A percentile compares a stretch with the other conserved stretches of the same genome.
phyloP scores from a whole-genome alignment of 2,329 filamentous ascomycete species.

The Monosporascus sp. region DNA sequence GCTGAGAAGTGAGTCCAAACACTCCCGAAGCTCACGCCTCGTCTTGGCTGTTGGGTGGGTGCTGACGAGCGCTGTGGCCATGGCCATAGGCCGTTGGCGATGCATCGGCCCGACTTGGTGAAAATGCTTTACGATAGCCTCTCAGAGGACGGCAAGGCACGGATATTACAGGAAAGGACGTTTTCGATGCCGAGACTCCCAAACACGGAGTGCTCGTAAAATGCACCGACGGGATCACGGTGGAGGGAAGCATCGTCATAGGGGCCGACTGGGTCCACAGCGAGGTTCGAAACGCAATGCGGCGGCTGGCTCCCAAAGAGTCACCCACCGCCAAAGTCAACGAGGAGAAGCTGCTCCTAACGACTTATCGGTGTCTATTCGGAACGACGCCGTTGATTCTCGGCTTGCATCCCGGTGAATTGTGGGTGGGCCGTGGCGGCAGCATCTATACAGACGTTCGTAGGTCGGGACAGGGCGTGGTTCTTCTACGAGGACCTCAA shows the following conservation, averaged over 20 bases:
- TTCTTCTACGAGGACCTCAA: conserved; percentile 12
- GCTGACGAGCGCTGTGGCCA: conserved; percentile 1
- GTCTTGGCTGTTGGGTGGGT: no score
- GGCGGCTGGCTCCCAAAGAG: conserved; percentile 4
- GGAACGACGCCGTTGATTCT: conserved; percentile 5
- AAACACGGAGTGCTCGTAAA: conserved; percentile 7
- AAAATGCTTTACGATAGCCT: conserved; percentile 8
- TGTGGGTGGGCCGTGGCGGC: not conserved
- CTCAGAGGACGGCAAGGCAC: conserved; percentile 3
- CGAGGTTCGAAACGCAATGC: conserved; percentile 7
- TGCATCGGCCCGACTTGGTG: conserved; percentile 9
- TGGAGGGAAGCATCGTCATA: conserved; percentile 12
- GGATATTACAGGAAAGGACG: conserved; percentile 10
- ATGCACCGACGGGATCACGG: conserved; percentile 10
- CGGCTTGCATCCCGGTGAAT: conserved; percentile 1
- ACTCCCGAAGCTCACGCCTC: no score
- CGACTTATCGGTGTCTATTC: conserved; percentile 8
- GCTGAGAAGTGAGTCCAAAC: no score
- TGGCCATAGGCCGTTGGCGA: conserved; percentile 2
- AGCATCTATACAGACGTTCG: conserved; percentile 5
- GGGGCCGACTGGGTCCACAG: conserved; percentile 15
- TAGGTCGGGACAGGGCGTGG: conserved; percentile 3
- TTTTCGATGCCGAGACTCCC: conserved; percentile 4
- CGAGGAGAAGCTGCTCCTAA: conserved; percentile 7
- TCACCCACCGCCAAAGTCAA: conserved; percentile 3